These are phyloP conservation scores for Vitis hybrid DNA, from an alignment of 177 flowering plant species.

Conservation along the genomic window DNA sequence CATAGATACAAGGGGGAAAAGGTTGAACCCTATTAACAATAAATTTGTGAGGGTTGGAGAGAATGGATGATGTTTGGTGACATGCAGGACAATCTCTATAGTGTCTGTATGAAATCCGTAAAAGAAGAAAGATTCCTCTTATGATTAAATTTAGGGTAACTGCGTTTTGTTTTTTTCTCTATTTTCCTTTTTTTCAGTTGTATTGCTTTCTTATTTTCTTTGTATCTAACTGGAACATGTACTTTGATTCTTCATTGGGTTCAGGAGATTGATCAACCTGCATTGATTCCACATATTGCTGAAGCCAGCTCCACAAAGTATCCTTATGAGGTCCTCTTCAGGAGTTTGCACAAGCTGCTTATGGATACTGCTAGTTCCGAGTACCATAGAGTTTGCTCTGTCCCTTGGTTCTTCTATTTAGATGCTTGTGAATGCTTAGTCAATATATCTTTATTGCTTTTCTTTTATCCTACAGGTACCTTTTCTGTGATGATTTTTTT, in stretches of 20 bases:
- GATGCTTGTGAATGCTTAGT: not conserved
- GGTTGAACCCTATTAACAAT: too few species aligned
- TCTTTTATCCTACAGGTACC: slow-evolving; percentile 54
- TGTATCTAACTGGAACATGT: too few species aligned
- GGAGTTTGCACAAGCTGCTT: slow-evolving; percentile 96
- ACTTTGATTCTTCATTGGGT: slow-evolving; percentile 1
- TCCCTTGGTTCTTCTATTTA: slow-evolving; percentile 10
- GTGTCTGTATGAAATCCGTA: too few species aligned
- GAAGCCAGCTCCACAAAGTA: slow-evolving; percentile 92
- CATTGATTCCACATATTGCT: slow-evolving; percentile 97
- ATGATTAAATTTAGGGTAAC: too few species aligned
- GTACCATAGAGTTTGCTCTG: slow-evolving; percentile 41
- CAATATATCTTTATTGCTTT: not conserved
- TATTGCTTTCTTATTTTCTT: too few species aligned
- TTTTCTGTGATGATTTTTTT: slow-evolving; percentile 94
- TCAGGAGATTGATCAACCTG: slow-evolving; percentile 97
- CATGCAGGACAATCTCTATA: too few species aligned
- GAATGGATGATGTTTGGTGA: too few species aligned
- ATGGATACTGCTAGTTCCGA: slow-evolving; percentile 99
- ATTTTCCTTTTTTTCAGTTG: too few species aligned
- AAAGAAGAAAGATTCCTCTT: too few species aligned
- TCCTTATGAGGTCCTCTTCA: slow-evolving; percentile 96
- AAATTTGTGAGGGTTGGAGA: too few species aligned
- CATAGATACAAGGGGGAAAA: too few species aligned
- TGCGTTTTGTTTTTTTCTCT: too few species aligned